Conservation (phyloP, 2,329 filamentous ascomycete species). For the Chaetomiaceae sp. region DNA sequence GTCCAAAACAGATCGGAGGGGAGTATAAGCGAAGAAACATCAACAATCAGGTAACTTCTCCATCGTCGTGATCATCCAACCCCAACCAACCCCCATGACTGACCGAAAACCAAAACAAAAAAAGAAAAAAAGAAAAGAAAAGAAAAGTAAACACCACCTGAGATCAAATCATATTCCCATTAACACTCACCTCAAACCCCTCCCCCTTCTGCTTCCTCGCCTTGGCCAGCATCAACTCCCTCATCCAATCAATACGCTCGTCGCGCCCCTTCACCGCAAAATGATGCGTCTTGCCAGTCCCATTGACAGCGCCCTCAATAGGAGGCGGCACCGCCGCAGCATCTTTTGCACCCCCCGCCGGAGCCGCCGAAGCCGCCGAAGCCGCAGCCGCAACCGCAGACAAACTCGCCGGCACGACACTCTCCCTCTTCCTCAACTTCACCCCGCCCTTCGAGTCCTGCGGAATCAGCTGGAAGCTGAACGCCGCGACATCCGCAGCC, state of each 20-base stretch:
- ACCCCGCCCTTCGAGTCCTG: slow-evolving; percentile 54
- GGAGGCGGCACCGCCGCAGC: slow-evolving; percentile 13
- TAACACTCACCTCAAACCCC: slow-evolving; percentile 77
- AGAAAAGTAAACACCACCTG: not conserved
- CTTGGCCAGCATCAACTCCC: slow-evolving; percentile 87
- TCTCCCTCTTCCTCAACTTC: slow-evolving; percentile 50
- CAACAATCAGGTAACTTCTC: no score
- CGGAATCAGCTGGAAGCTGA: slow-evolving; percentile 82
- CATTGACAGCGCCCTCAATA: slow-evolving; percentile 46
- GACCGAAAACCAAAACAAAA: no score
- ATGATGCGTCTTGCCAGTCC: slow-evolving; percentile 80
- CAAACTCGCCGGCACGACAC: slow-evolving; percentile 34
- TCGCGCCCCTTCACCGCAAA: slow-evolving; percentile 85
- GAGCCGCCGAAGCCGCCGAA: slow-evolving; percentile 14
- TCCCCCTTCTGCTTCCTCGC: slow-evolving; percentile 78
- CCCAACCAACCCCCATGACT: no score
- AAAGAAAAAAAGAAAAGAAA: slow-evolving; percentile 13
- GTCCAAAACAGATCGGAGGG: slow-evolving; percentile 15
- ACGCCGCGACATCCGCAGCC: slow-evolving; percentile 55
- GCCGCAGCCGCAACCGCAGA: not conserved
- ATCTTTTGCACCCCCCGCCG: no score
- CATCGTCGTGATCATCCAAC: no score
- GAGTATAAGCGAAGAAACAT: not conserved
- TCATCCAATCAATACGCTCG: slow-evolving; percentile 96
- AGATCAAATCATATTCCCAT: slow-evolving; percentile 67